Evolutionary conservation across 2,329 filamentous ascomycete genomes (phyloP).

Genomic region (Exserohilum rostratum): DNA sequence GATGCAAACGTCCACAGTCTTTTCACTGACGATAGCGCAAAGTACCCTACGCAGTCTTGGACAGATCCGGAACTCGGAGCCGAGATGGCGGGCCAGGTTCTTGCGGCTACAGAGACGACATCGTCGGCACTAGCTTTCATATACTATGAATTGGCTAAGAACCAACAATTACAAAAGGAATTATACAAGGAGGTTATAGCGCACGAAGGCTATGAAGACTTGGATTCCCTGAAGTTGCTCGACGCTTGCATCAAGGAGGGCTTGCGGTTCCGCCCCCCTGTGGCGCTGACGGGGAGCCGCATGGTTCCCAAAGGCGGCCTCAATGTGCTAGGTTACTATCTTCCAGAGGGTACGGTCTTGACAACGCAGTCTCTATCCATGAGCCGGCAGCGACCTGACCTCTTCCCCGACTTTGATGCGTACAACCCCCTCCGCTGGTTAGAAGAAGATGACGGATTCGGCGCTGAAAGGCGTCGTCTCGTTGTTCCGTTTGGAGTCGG

Average conservation of each 20-base stretch:
- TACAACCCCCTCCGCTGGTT: conserved; percentile 27
- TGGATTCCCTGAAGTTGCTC: conserved; percentile 23
- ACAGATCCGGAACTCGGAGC: conserved; percentile 21
- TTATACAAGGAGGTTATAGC: conserved; percentile 18
- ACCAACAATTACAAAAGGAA: conserved; percentile 20
- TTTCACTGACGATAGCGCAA: conserved; percentile 21
- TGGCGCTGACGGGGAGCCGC: conserved; percentile 28
- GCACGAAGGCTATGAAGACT: conserved; percentile 26
- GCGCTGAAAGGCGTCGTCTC: conserved; percentile 18
- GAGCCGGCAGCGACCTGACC: conserved; percentile 27
- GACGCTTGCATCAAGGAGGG: conserved; percentile 29
- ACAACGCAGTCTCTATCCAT: conserved; percentile 27
- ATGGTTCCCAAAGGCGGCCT: conserved; percentile 22
- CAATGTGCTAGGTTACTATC: conserved; percentile 19
- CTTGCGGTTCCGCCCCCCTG: conserved; percentile 29
- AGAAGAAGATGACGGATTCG: conserved; percentile 16
- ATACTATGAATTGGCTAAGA: conserved; percentile 27
- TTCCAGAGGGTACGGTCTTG: conserved; percentile 23
- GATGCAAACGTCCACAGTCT: conserved; percentile 22
- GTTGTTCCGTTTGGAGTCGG: conserved; percentile 28
- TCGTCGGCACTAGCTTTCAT: conserved; percentile 28
- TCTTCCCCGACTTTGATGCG: conserved; percentile 25
- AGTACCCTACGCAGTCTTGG: conserved; percentile 29
- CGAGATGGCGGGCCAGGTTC: conserved; percentile 29
- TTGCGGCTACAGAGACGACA: conserved; percentile 28